Evolutionary conservation across 805 yeast species (phyloP), one percentile per base, ranked within the genome.

Genomic region (Yamadazyma endophytica): DNA sequence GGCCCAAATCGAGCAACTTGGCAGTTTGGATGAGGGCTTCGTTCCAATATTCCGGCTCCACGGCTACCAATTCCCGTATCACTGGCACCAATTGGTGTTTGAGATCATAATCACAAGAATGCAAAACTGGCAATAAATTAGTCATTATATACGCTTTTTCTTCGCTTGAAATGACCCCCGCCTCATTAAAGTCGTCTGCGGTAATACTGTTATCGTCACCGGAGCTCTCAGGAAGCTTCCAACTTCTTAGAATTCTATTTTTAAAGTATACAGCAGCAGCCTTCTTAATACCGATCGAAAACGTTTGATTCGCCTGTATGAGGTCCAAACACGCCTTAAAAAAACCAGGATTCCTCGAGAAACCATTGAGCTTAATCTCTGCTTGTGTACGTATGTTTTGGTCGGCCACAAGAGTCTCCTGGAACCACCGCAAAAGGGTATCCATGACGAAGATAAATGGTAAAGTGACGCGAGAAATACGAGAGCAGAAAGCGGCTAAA

Each of bases 221-320:
- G n/a, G 29, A 37, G 19, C 40, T 33, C n/a, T n/a, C n/a, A n/a
- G n/a, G n/a, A n/a, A n/a, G n/a, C 17, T 34, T 31, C 97, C 97
- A 89, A 31, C 73, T 68, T 21, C 74, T 68, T 11, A 68, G 61
- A 14, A 87, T 68, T 35, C 78, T 69, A 55, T 90, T 89, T 54
- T 90, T 90, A 55, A 87, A 75, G 55, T 77, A 86, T 4, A 90
- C 79, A 0, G 92, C 88, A 2, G 94, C 82, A 9, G 94, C 84
- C 29, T 76, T 62, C 44, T 79, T 73, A 29, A 82, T 68, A 15
- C 67, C 73, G 39, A 39, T 17, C 25, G 43, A 36, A 2, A 43
- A 35, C 4, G 22, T 24, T 11, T 28, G 19, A 24, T 85, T 90
- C 28, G 9, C 21, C 13, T 33, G 27, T 14, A 40, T 28, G 17